Conservation (phyloP, 2,329 filamentous ascomycete species). For the Talaromyces sp. region DNA sequence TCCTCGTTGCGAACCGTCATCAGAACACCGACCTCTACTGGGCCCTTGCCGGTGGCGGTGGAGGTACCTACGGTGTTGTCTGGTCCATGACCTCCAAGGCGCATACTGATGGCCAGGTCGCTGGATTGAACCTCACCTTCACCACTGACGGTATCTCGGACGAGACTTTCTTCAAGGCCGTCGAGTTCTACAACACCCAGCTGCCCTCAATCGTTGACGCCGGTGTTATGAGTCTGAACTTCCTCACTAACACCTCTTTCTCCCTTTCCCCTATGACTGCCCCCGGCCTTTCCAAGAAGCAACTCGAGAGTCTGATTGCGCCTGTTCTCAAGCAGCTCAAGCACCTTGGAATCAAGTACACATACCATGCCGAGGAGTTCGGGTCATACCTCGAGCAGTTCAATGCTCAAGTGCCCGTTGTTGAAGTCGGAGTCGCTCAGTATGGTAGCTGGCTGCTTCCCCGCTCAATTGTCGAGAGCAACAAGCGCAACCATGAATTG, state of each 20-base stretch:
- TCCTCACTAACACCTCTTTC: constrained; percentile 13
- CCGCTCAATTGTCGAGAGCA: constrained; percentile 32
- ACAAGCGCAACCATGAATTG: constrained; percentile 31
- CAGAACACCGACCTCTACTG: constrained; percentile 25
- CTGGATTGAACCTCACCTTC: constrained; percentile 52
- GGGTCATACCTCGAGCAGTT: constrained; percentile 13
- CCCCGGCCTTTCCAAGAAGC: constrained; percentile 2
- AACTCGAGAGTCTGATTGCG: constrained; percentile 1
- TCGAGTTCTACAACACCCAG: constrained; percentile 14
- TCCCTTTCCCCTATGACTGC: constrained; percentile 10
- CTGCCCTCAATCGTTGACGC: constrained; percentile 10
- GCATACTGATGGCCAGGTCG: constrained; percentile 47
- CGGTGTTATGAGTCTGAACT: constrained; percentile 13
- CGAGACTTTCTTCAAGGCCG: constrained; percentile 49
- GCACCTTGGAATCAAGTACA: constrained; percentile 10
- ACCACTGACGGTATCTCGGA: constrained; percentile 33
- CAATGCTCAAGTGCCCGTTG: constrained; percentile 10
- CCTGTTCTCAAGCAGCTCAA: constrained; percentile 9
- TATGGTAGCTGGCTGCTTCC: constrained; percentile 42
- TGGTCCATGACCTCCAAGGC: constrained; percentile 59
- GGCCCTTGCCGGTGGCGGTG: constrained; percentile 32
- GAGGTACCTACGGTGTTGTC: constrained; percentile 62
- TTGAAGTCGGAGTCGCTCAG: constrained; percentile 43
- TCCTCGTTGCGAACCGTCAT: constrained; percentile 18
- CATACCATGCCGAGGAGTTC: constrained; percentile 7